These are phyloP conservation scores for Adansonia gregorii DNA, from an alignment of 441 rosid species.

Conservation along the genomic window DNA sequence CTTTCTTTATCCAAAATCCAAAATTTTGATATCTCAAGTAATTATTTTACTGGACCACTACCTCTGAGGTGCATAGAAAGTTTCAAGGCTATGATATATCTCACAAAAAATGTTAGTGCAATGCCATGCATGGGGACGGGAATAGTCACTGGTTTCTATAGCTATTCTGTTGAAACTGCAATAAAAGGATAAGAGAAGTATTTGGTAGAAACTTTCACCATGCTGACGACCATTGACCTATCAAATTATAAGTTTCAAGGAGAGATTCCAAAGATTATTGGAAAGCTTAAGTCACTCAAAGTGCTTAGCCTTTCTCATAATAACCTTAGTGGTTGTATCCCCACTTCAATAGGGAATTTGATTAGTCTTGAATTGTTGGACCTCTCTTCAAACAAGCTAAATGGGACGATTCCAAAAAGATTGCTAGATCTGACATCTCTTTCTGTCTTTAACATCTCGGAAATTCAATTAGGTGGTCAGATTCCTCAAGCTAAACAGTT, in stretches of 20 bases:
- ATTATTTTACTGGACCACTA: slow-evolving; percentile 16
- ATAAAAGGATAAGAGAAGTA: slow-evolving; percentile 21
- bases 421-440: slow-evolving; percentile 29
- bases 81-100: slow-evolving; percentile 21
- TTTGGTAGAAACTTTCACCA: slow-evolving; percentile 12
- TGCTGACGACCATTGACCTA: slow-evolving; percentile 30
- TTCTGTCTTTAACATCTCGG: slow-evolving; percentile 15
- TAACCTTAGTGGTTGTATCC: slow-evolving; percentile 5
- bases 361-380: background rate
- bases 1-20: background rate
- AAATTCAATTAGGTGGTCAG: slow-evolving; percentile 29
- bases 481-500: slow-evolving; percentile 28
- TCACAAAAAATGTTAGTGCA: background rate
- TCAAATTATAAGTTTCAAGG: slow-evolving; percentile 35
- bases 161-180: slow-evolving; percentile 16
- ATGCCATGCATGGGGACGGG: background rate
- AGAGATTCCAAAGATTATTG: slow-evolving; percentile 31
- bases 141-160: background rate
- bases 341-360: background rate
- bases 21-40: slow-evolving; percentile 28
- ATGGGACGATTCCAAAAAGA: slow-evolving; percentile 32
- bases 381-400: slow-evolving; percentile 11
- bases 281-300: slow-evolving; percentile 27
- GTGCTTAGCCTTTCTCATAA: slow-evolving; percentile 39
- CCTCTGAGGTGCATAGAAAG: background rate